Percentiles rank a stretch among this genome's conserved stretches.
Conservation (phyloP, 169 alveolate genomes). For the Eimeria praecox region DNA sequence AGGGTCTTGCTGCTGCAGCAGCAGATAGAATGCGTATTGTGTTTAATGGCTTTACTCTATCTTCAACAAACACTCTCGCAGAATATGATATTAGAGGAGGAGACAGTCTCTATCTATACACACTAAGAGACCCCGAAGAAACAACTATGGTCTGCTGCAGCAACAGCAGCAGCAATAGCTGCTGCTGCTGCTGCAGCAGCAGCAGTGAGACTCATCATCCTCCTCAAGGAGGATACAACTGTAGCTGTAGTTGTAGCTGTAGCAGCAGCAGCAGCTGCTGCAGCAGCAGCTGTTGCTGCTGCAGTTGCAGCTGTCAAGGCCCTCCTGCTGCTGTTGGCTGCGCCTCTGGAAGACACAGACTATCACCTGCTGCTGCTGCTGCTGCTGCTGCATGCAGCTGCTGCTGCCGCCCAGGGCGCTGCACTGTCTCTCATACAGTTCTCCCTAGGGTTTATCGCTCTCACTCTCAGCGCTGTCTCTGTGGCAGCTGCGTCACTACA, state of each 20-base stretch:
- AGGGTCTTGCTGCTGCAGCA: not conserved
- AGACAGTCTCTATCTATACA: constrained; percentile 72
- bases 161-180: not conserved
- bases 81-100: constrained; percentile 75
- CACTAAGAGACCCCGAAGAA: constrained; percentile 46
- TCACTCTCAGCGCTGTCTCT: constrained; percentile 51
- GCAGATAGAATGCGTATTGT: constrained; percentile 70
- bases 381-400: constrained; percentile 28
- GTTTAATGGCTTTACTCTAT: constrained; percentile 71
- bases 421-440: constrained; percentile 11
- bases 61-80: constrained; percentile 54
- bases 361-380: not conserved
- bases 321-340: constrained; percentile 27
- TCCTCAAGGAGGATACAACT: no score
- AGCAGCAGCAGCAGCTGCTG: not conserved
- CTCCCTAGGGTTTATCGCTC: not conserved
- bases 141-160: not conserved
- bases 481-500: constrained; percentile 42
- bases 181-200: no score
- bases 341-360: not conserved
- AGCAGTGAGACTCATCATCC: not conserved
- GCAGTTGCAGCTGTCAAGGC: not conserved
- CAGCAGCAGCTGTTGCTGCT: not conserved
- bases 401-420: constrained; percentile 38
- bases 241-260: not conserved